Base-by-base conservation (phyloP, 2,329 filamentous ascomycete species). In the Colletotrichum cuscutae region DNA sequence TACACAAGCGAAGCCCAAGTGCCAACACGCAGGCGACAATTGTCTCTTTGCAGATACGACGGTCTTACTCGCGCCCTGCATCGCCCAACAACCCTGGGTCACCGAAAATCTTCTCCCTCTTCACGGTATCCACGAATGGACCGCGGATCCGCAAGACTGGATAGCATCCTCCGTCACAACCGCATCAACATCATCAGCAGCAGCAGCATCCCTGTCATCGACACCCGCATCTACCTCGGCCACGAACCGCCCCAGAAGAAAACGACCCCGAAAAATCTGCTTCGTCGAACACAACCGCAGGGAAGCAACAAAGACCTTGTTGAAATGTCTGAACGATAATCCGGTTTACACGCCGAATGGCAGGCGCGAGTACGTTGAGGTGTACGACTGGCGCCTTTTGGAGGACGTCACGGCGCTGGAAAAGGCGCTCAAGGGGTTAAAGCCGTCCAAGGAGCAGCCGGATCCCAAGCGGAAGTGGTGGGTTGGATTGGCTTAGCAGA, bases 361-460 rank as follows among this genome's bases (percentile, higher is more conserved):
- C 5, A 75, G 76, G 32, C 77, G 81, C 6, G 80, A 81, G 11
- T 84, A 81, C 79, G 81, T 86, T 2, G 79, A 80, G 6, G 80
- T 87, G 1, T 86, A 86, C 65, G 86, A 88, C 75, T 88, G 86
- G 86, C 80, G 84, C 5, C 77, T 87, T 5, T 71, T 88, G 59
- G 79, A 82, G 37, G 80, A 83, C 24, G 76, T 88, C 11, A 80
- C 79, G 2, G 82, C 82, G 42, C 70, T 81, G 56, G 86, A 89
- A 67, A 79, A 81, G 56, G 77, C 42, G 13, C 58, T 61, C 24
- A 74, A 12, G 59, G 73, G 71, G n/a, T 62, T 49, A 15, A 52
- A 54, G 12, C 54, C 66, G 15, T 22, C 28, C 35, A 24, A 49
- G 3, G n/a, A 62, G 30, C 46, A 61, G 12, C 35, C 73, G 24